phyloP scores from a whole-genome alignment of 805 yeast species.

The Lipomyces sp. region DNA sequence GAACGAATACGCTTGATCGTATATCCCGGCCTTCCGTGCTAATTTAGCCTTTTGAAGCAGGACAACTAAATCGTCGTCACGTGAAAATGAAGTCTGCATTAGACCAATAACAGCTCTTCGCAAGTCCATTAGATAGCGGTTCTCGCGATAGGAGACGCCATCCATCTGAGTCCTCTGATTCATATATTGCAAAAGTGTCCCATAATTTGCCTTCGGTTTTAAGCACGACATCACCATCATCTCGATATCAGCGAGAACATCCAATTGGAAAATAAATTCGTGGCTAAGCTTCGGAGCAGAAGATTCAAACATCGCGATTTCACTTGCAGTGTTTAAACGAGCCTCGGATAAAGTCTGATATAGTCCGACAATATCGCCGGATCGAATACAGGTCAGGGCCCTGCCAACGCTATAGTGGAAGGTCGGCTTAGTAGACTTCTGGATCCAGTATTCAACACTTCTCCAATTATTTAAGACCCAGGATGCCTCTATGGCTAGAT shows the following conservation, averaged over 20 bases:
- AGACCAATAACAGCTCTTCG: slow-evolving; percentile 56
- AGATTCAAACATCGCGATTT: slow-evolving; percentile 55
- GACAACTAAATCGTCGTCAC: slow-evolving; percentile 48
- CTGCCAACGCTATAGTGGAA: slow-evolving; percentile 69
- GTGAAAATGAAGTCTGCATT: slow-evolving; percentile 30
- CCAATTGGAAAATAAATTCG: slow-evolving; percentile 57
- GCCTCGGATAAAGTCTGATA: slow-evolving; percentile 55
- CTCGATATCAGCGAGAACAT: slow-evolving; percentile 65
- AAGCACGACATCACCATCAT: slow-evolving; percentile 43
- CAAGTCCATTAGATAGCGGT: slow-evolving; percentile 62
- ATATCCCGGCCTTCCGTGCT: slow-evolving; percentile 68
- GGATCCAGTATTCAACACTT: slow-evolving; percentile 63
- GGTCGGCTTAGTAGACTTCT: slow-evolving; percentile 54
- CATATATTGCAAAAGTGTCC: slow-evolving; percentile 29
- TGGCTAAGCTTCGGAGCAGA: slow-evolving; percentile 59
- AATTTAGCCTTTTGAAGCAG: slow-evolving; percentile 65
- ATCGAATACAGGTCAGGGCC: slow-evolving; percentile 56
- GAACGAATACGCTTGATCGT: slow-evolving; percentile 73
- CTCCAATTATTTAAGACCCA: slow-evolving; percentile 63
- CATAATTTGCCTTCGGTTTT: slow-evolving; percentile 28
- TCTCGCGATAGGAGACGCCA: slow-evolving; percentile 63
- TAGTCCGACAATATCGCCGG: slow-evolving; percentile 47
- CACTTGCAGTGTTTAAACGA: slow-evolving; percentile 62
- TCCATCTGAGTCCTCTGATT: slow-evolving; percentile 41
- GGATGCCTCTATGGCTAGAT: slow-evolving; percentile 76